phyloP scores from a whole-genome alignment of 495 filamentous ascomycete species.

The Geoglossum glabrum region DNA sequence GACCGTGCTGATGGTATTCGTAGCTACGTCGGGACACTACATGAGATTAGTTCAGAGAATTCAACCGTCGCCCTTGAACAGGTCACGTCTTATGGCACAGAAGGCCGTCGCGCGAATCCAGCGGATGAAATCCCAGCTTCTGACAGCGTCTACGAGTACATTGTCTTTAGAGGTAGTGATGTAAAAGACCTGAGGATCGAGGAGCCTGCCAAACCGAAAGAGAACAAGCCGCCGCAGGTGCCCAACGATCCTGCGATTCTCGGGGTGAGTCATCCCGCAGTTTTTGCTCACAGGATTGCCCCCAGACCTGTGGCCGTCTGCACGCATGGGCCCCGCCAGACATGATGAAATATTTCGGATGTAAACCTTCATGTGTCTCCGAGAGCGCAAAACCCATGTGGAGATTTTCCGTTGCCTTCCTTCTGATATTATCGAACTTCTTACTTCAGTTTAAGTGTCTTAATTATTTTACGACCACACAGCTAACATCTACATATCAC shows the following conservation, averaged over 20 bases:
- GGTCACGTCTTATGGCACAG: slow-evolving; percentile 81
- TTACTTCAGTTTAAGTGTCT: background rate
- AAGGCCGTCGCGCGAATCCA: slow-evolving; percentile 61
- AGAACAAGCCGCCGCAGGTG: slow-evolving; percentile 54
- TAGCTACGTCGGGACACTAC: slow-evolving; percentile 86
- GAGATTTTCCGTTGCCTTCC: slow-evolving; percentile 99
- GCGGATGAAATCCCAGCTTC: slow-evolving; percentile 65
- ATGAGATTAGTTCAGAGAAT: slow-evolving; percentile 94
- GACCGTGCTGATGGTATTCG: background rate
- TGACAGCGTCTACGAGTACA: slow-evolving; percentile 86
- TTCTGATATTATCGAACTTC: slow-evolving; percentile 44
- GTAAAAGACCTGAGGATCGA: slow-evolving; percentile 94
- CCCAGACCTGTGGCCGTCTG: background rate
- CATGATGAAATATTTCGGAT: slow-evolving; percentile 78
- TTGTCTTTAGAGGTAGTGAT: slow-evolving; percentile 95
- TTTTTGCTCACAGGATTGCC: background rate
- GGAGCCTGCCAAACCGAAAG: slow-evolving; percentile 49
- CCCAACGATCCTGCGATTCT: slow-evolving; percentile 94
- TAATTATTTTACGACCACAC: background rate
- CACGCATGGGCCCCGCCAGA: background rate
- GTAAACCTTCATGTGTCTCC: slow-evolving; percentile 50
- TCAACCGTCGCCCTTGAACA: slow-evolving; percentile 92
- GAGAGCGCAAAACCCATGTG: slow-evolving; percentile 86
- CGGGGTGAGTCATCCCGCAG: slow-evolving; percentile 51
- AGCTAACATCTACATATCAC: background rate